Evolutionary conservation across 2,329 filamentous ascomycete genomes (phyloP).

Genomic region (Trichoderma harzianum): DNA sequence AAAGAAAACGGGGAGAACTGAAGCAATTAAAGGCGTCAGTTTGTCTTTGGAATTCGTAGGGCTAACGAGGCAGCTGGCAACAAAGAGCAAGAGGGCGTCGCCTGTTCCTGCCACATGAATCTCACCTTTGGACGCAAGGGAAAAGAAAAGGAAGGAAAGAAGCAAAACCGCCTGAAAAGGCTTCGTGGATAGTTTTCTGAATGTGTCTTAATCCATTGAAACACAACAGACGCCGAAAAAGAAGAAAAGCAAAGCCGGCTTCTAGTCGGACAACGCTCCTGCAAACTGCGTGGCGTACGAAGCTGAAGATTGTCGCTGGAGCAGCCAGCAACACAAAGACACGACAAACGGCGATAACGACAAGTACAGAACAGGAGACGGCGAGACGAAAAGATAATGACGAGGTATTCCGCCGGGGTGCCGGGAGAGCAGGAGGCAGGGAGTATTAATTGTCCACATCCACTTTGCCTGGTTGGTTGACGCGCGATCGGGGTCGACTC

Average conservation of each 20-base stretch:
- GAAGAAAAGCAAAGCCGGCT: neutral
- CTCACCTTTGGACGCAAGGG: constrained; percentile 17
- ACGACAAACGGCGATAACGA: constrained; percentile 7
- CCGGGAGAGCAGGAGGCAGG: constrained; percentile 15
- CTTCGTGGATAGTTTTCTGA: neutral
- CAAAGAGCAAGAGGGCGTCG: neutral
- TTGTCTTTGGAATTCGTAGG: neutral
- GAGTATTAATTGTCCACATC: constrained; percentile 17
- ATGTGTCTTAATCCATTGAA: constrained; percentile 9
- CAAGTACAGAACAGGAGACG: constrained; percentile 12
- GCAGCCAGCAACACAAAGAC: neutral
- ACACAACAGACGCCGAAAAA: neutral
- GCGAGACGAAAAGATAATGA: constrained; percentile 14
- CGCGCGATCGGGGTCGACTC: constrained; percentile 19
- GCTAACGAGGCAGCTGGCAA: neutral
- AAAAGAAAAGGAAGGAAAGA: constrained; percentile 13
- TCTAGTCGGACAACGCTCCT: neutral
- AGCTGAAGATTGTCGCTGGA: constrained; percentile 6
- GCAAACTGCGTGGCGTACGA: neutral
- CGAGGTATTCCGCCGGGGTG: constrained; percentile 13
- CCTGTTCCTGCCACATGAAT: neutral
- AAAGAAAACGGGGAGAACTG: neutral
- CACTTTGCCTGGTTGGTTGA: constrained; percentile 17
- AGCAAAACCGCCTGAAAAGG: neutral
- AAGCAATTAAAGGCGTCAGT: neutral